Evolutionary conservation across 176 grass and related monocot species (phyloP).

Genomic region (Oryza longistaminata): DNA sequence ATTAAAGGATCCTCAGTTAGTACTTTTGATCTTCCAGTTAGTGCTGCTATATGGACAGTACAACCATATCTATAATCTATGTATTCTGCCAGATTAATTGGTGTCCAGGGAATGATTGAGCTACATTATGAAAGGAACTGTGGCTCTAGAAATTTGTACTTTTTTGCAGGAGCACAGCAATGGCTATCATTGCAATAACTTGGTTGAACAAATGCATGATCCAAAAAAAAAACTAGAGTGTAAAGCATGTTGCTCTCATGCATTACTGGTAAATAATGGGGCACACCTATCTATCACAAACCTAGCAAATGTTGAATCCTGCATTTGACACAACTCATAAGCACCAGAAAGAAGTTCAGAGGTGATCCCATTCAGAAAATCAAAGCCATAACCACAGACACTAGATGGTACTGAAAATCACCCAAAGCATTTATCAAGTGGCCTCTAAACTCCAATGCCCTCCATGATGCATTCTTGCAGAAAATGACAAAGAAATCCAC

Average conservation of each 20-base stretch:
- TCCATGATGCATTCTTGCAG: not conserved
- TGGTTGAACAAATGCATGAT: not conserved
- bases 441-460: no score
- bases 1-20: not conserved
- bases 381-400: not conserved
- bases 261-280: not conserved
- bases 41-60: not conserved
- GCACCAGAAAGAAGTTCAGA: slow-evolving; percentile 20
- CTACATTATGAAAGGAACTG: not conserved
- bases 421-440: not conserved
- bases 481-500: slow-evolving; percentile 7
- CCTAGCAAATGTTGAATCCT: not conserved
- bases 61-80: not conserved
- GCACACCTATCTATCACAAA: not conserved
- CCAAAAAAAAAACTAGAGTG: not conserved
- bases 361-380: not conserved
- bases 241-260: not conserved
- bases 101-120: not conserved
- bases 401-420: not conserved
- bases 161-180: not conserved
- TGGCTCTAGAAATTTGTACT: not conserved
- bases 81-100: not conserved
- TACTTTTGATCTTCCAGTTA: not conserved
- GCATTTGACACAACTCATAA: not conserved
- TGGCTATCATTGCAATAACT: not conserved